Percentiles rank a stretch among this genome's conserved stretches.
phyloP scores from a whole-genome alignment of 495 filamentous ascomycete genomes.

The Apiosordaria backusii region DNA sequence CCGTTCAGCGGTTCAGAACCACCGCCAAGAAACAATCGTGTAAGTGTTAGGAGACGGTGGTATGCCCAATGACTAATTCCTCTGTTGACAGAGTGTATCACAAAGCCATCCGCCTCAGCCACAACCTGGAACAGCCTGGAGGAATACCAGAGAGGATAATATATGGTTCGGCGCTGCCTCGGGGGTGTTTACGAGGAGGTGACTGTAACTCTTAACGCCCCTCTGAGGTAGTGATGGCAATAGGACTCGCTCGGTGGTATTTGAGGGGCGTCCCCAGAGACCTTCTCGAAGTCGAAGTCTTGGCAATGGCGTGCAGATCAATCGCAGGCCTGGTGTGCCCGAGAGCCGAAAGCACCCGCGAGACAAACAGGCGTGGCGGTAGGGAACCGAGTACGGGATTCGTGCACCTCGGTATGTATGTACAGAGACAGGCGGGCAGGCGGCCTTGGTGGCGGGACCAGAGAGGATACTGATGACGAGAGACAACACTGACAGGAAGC shows the following conservation, averaged over 20 bases:
- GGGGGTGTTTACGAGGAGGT: not conserved
- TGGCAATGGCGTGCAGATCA: constrained; percentile 11
- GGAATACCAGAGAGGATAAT: not conserved
- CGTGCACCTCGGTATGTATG: not conserved
- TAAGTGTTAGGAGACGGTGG: constrained; percentile 14
- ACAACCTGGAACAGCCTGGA: not conserved
- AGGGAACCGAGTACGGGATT: constrained; percentile 1
- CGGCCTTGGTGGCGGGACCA: not conserved
- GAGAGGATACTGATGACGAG: not conserved
- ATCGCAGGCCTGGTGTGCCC: not conserved
- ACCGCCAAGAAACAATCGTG: constrained; percentile 1
- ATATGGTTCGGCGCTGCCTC: not conserved
- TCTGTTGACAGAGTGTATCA: not conserved
- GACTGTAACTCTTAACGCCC: not conserved
- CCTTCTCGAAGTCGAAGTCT: constrained; percentile 11
- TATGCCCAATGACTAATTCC: constrained; percentile 14
- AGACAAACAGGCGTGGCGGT: not conserved
- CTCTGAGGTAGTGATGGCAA: not conserved
- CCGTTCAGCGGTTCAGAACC: constrained; percentile 4
- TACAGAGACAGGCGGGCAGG: not conserved
- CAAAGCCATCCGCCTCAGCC: not conserved
- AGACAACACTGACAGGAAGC: too few relatives aligned
- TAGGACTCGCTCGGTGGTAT: constrained; percentile 6
- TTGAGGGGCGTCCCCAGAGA: not conserved
- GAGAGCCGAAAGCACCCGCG: not conserved